These are phyloP conservation scores for Hyphopichia khmerensis DNA, from an alignment of 1,139 yeast species.

Conservation along the genomic window DNA sequence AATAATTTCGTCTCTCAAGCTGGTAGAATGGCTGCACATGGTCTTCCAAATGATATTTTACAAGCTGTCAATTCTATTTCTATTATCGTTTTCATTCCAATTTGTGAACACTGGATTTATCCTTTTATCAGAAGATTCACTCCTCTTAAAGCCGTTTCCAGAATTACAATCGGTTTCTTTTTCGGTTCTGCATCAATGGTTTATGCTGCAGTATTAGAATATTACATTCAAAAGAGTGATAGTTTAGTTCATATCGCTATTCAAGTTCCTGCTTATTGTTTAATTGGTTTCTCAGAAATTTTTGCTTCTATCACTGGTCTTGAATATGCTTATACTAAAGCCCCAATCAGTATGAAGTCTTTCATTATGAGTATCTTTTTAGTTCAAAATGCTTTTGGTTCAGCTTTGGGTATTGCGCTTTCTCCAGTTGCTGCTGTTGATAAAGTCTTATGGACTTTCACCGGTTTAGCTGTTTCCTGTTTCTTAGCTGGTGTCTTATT, in stretches of 20 bases:
- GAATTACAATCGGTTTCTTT: conserved; percentile 74
- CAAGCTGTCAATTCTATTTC: conserved; percentile 63
- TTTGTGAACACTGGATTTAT: conserved; percentile 52
- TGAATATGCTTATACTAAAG: conserved; percentile 70
- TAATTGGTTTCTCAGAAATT: conserved; percentile 63
- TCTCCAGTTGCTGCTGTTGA: conserved; percentile 68
- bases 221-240: conserved; percentile 66
- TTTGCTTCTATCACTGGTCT: conserved; percentile 67
- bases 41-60: conserved; percentile 65
- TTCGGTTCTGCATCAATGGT: conserved; percentile 70
- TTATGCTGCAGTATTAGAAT: conserved; percentile 81
- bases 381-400: conserved; percentile 63
- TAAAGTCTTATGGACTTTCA: conserved; percentile 64
- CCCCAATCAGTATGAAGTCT: conserved; percentile 64
- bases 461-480: conserved; percentile 60
- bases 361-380: conserved; percentile 64
- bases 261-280: conserved; percentile 63
- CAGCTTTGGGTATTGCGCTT: conserved; percentile 72
- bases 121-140: conserved; percentile 57
- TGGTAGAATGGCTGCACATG: conserved; percentile 61
- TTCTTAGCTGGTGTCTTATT: conserved; percentile 59
- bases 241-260: conserved; percentile 59
- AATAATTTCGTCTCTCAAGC: conserved; percentile 67
- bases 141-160: conserved; percentile 66
- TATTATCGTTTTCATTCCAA: conserved; percentile 61